Evolutionary conservation across 768 basidiomycete species (phyloP), one percentile per base, ranked within the genome.

Genomic region (Mycena leptocephala): DNA sequence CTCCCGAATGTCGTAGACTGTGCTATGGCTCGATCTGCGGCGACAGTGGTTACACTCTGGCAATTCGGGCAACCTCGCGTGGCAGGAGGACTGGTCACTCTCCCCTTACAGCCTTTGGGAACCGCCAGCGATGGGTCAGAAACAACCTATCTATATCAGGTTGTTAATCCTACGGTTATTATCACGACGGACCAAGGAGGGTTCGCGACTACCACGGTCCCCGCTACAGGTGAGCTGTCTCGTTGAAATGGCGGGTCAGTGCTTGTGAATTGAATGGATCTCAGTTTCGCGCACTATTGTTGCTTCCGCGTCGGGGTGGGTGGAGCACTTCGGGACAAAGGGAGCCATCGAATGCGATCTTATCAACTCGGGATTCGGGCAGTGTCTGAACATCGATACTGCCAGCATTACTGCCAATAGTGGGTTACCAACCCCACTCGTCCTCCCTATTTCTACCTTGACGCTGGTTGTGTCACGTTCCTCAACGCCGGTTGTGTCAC

Each of bases 131-230:
- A 28, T 30, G 67, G 67, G 2, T 2, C 37, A 18, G 48, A 53
- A 6, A 69, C 67, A 1, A 69, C 67, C 2, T 69, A 37, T 58
- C 67, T 69, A 4, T 69, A 69, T 32, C 33, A 58, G 46, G 35
- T 24, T 3, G 16, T 39, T 2, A 58, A 39, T 32, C 32, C 48
- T 11, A n/a, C 37, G 3, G 16, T n/a, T n/a, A 28, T 35, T 9
- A 58, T 14, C 6, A 46, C 30, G n/a, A 26, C 16, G 13, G 35
- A 58, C 30, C 5, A 30, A 14, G 35, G 8, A 8, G 37, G 16
- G 2, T 18, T 41, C 67, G 32, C 32, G 32, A 37, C 22, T 7
- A n/a, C 20, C 5, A 2, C 22, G 33, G 37, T 14, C 51, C 5
- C 22, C 3, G 11, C 58, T 35, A 14, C 58, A 59, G 22, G 58